A percentile compares a stretch with the other conserved stretches of the same genome.
These are phyloP conservation scores for Candida chauliodis DNA, from an alignment of 805 yeast genomes.

Conservation along the genomic window DNA sequence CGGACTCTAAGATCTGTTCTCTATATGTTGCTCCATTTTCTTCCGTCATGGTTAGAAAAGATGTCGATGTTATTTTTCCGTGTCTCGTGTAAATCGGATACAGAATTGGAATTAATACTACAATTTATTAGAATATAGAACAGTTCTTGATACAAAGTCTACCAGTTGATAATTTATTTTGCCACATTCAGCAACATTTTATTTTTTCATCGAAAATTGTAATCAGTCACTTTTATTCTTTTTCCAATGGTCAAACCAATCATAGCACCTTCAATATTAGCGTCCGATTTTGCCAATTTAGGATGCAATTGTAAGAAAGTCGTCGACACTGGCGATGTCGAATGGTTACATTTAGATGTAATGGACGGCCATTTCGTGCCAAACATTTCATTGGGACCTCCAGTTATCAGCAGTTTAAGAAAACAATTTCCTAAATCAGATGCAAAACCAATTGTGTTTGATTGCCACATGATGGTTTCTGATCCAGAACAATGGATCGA, in stretches of 20 bases:
- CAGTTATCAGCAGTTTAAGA: constrained; percentile 76
- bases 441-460: constrained; percentile 57
- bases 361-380: constrained; percentile 99
- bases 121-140: too few species aligned
- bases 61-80: not conserved
- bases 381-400: constrained; percentile 91
- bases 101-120: not conserved
- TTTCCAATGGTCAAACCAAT: constrained; percentile 61
- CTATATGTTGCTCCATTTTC: constrained; percentile 63
- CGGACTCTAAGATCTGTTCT: constrained; percentile 79
- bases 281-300: constrained; percentile 85
- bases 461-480: constrained; percentile 98
- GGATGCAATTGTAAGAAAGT: constrained; percentile 85
- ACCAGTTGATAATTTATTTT: too few species aligned
- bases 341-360: constrained; percentile 97
- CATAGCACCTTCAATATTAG: constrained; percentile 92
- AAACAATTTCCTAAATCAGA: constrained; percentile 68
- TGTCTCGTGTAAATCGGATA: not conserved
- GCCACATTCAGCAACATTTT: not conserved
- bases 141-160: too few species aligned
- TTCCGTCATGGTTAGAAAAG: constrained; percentile 4
- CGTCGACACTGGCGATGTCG: constrained; percentile 70
- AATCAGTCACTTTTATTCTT: not conserved
- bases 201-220: not conserved
- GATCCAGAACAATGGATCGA: constrained; percentile 91